These are phyloP conservation scores for Butyriboletus loyo DNA, from an alignment of 768 basidiomycete species.

Conservation along the genomic window DNA sequence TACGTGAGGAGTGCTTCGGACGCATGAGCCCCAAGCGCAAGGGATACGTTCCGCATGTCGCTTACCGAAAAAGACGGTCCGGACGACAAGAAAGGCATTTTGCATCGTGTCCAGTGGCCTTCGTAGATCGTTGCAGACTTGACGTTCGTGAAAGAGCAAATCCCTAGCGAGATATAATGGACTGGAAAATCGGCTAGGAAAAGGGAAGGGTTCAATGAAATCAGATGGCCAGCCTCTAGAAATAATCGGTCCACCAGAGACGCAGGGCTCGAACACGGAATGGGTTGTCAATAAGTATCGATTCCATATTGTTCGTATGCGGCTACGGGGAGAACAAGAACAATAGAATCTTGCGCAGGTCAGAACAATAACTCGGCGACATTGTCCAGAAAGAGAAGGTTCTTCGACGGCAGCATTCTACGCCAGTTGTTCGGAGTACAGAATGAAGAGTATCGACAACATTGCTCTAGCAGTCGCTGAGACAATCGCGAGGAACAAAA, in stretches of 20 bases:
- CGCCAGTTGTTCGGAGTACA: too few relatives aligned
- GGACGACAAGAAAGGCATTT: conserved; percentile 54
- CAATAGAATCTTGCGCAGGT: conserved; percentile 17
- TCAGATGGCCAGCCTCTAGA: conserved; percentile 13
- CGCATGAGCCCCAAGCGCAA: conserved; percentile 1
- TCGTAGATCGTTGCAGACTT: conserved; percentile 6
- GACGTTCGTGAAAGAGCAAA: conserved; percentile 14
- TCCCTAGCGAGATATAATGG: background rate
- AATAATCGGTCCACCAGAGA: conserved; percentile 24
- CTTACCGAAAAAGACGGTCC: conserved; percentile 59
- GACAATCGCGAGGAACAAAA: background rate
- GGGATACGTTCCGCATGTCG: background rate
- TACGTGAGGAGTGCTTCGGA: conserved; percentile 41
- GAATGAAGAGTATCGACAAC: background rate
- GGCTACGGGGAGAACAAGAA: conserved; percentile 21
- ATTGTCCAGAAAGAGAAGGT: conserved; percentile 30
- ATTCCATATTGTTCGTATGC: conserved; percentile 4
- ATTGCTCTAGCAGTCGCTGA: too few relatives aligned
- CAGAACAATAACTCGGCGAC: conserved; percentile 11
- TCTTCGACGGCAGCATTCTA: background rate
- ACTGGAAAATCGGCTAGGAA: background rate
- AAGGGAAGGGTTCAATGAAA: background rate
- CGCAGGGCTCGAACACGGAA: background rate
- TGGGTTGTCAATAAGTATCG: conserved; percentile 11
- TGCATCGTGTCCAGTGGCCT: conserved; percentile 31